A percentile compares a stretch with the other conserved stretches of the same genome.
phyloP scores from a whole-genome alignment of 345 rosid genomes.

The Syzygium grande region DNA sequence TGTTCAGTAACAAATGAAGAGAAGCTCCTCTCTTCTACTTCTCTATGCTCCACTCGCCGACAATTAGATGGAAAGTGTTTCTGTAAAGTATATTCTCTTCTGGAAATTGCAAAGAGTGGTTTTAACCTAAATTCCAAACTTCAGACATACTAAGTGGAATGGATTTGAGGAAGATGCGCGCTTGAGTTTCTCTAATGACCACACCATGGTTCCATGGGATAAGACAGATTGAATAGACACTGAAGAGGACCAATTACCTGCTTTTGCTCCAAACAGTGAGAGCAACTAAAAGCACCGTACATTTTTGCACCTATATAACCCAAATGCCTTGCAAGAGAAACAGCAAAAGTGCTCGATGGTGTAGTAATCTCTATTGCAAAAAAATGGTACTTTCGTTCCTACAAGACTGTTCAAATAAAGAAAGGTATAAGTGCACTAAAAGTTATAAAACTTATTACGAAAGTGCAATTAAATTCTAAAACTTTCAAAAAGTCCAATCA shows the following conservation, averaged over 20 bases:
- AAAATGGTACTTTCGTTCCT: slow-evolving; percentile 45
- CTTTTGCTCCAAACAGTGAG: slow-evolving; percentile 95
- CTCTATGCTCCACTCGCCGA: neutral
- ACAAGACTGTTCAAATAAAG: slow-evolving; percentile 32
- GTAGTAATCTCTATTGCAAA: slow-evolving; percentile 53
- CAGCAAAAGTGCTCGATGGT: slow-evolving; percentile 57
- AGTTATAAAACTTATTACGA: no score
- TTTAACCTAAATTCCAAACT: neutral
- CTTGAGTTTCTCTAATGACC: neutral
- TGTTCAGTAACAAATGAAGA: neutral
- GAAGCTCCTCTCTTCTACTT: neutral
- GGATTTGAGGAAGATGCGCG: neutral
- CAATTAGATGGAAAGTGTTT: neutral
- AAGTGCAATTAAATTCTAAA: no score
- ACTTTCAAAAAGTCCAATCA: no score
- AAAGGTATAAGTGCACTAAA: no score
- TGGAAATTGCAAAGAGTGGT: neutral
- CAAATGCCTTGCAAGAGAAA: slow-evolving; percentile 71
- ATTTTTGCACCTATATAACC: slow-evolving; percentile 76
- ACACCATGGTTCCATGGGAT: neutral
- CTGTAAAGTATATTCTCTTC: neutral
- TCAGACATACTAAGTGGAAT: neutral
- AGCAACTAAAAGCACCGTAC: slow-evolving; percentile 99
- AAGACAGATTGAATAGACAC: neutral
- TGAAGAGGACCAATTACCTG: slow-evolving; percentile 31